Percentiles rank a stretch among this genome's conserved stretches.
These are phyloP conservation scores for Lasiodiplodia gonubiensis DNA, from an alignment of 2,329 filamentous ascomycete species.

Conservation along the genomic window DNA sequence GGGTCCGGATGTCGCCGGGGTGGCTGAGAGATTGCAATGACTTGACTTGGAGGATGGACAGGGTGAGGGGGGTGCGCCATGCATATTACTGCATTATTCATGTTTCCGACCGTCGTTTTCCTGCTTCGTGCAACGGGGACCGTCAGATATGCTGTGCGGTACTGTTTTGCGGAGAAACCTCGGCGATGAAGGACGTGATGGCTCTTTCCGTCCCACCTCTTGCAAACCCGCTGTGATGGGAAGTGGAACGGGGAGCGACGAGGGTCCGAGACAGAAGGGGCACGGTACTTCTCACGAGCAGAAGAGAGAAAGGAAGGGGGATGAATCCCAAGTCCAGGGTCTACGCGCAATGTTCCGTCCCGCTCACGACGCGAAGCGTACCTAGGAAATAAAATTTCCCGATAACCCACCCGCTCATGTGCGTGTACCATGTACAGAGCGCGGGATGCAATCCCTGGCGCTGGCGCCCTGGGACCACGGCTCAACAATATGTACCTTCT, in stretches of 20 bases:
- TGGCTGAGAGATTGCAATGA: neutral
- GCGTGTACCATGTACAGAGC: neutral
- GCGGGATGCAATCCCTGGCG: neutral
- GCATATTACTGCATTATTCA: neutral
- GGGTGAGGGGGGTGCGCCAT: neutral
- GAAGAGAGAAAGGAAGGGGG: neutral
- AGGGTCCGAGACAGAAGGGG: neutral
- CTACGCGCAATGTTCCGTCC: neutral
- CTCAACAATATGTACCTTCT: neutral
- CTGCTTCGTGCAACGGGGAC: neutral
- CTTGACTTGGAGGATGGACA: neutral
- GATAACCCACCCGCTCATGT: neutral
- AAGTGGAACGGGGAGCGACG: neutral
- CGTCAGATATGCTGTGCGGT: neutral
- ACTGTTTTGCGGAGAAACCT: neutral
- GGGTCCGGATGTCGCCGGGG: neutral
- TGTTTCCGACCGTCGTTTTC: neutral
- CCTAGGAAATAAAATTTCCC: neutral
- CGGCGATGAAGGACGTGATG: neutral
- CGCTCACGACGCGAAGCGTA: neutral
- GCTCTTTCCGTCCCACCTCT: neutral
- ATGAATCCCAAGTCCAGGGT: neutral
- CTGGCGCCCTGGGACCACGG: neutral
- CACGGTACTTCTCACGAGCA: neutral
- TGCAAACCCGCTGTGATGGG: neutral